Evolutionary conservation across 805 yeast genomes (phyloP), one percentile per base, ranked within the genome.

Genomic region (Debaryomyces prosopidis): DNA sequence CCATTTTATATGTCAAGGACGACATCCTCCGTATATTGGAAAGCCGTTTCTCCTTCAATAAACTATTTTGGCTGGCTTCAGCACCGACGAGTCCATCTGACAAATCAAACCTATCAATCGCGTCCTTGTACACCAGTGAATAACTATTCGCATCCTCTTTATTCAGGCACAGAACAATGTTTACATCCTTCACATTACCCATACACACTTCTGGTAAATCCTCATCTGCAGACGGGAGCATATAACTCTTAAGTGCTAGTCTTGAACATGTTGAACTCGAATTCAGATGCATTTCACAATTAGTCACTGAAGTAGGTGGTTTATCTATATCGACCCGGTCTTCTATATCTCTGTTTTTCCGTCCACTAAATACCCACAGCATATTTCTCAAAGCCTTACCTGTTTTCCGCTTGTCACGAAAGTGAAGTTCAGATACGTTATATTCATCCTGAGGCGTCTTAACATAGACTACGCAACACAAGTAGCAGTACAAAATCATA

Each of bases 1-100:
- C 46, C 34, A n/a, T 38, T n/a, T 26, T 20, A 27, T 20, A 91
- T 91, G 67, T 89, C 97, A 1, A 76, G 99, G 59, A 88, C 94
- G 57, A 71, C 80, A 7, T 96, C 89, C 57, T 65, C 67, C 12
- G 45, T 55, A 14, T 60, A 58, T 20, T 40, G 56, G 12, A 59
- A 53, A 37, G 48, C 50, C 15, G 53, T 53, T 27, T 30, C 8
- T 7, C 16, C 33, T 30, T 30, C 33, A 30, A 30, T 7, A 10
- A 23, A 19, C 15, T 41, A 23, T 17, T 41, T 12, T 38, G 11
- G 14, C 31, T 18, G 38, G 16, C 5, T 2, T 15, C 8, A 5
- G 31, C 11, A 42, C 36, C 38, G 12, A n/a, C 9, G 28, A 52
- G 40, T 4, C 53, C 54, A 12, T 48, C 54, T 6, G 55, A 47